Evolutionary conservation across 179 eudicot genomes (phyloP).

Genomic region (Drosera spatulata): DNA sequence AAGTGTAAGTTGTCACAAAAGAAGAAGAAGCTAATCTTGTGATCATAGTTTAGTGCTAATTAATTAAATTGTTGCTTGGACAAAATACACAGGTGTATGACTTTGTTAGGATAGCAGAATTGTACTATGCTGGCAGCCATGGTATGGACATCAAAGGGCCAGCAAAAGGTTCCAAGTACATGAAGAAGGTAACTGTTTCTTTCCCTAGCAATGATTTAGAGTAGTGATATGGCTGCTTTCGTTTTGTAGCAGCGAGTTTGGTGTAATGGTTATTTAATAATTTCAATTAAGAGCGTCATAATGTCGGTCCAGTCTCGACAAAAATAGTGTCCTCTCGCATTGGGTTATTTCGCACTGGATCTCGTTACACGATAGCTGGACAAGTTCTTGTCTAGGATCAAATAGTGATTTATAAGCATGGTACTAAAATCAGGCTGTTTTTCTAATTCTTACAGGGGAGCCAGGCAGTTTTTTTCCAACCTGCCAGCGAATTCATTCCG

Average conservation of each 20-base stretch:
- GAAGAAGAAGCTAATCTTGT: background rate
- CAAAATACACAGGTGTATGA: slow-evolving; percentile 56
- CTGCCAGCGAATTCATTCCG: slow-evolving; percentile 81
- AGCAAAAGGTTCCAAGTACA: slow-evolving; percentile 29
- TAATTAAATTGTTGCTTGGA: background rate
- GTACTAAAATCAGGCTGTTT: background rate
- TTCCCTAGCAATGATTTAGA: background rate
- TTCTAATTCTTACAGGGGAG: slow-evolving; percentile 32
- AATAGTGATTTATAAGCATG: too few relatives aligned
- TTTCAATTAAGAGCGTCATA: too few relatives aligned
- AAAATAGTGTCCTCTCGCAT: too few relatives aligned
- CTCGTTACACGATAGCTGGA: too few relatives aligned
- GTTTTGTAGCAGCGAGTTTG: too few relatives aligned
- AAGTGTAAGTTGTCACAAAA: background rate
- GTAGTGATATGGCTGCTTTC: background rate
- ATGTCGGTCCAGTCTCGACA: too few relatives aligned
- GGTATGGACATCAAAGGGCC: slow-evolving; percentile 98
- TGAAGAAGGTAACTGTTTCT: slow-evolving; percentile 20
- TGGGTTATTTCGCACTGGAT: too few relatives aligned
- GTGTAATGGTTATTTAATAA: too few relatives aligned
- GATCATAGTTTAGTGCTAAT: too few relatives aligned
- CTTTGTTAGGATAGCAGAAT: slow-evolving; percentile 63
- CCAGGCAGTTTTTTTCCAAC: slow-evolving; percentile 60
- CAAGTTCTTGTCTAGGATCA: too few relatives aligned
- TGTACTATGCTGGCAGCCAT: slow-evolving; percentile 92